Base-by-base conservation (phyloP, 768 basidiomycete genomes). In the Tephrocybe sp. region DNA sequence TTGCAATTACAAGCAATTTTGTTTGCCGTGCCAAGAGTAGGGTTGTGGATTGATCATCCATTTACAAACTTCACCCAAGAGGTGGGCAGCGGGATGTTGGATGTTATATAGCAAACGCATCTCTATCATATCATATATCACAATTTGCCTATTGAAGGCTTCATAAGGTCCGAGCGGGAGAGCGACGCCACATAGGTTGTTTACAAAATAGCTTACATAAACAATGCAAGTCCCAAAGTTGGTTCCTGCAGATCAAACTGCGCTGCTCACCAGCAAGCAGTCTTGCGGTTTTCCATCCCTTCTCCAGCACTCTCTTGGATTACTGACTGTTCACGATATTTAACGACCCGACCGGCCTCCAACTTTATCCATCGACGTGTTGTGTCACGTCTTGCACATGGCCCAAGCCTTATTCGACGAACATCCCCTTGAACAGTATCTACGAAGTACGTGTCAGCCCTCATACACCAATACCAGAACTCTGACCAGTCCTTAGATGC, bases 381-480 rank as follows among this genome's bases (percentile, higher is more conserved):
- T n/a, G 36, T 15, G 48, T 57, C 48, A 25, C 45, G 45, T 47
- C 24, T 42, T 41, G 33, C 42, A 5, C 30, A 90, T 90, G 88
- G 88, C 88, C 30, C 85, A 90, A 73, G 76, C 88, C 51, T 65
- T 89, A 54, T 88, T 88, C 68, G 84, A 88, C 58, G 82, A 88
- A 55, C 86, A 89, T 59, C 88, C 88, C 37, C 76, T 90, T 37
- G 81, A 85, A 60, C 77, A 82, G 58, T 90, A 90, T 67, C 71
- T 90, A 48, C 72, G 79, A 76, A 81, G 88, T 86, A 36, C 44
- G 74, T 66, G 17, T 46, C 17, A 10, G 24, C 5, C 9, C 54
- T 26, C 62, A 40, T 7, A n/a, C 14, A 26, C 39, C 9, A n/a
- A 18, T 26, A 4, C 12, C 28, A 45, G 5, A 4, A 26, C 12